A percentile compares a stretch with the other conserved stretches of the same genome.
phyloP scores from a whole-genome alignment of 2,329 filamentous ascomycete genomes.

The Bipolaris cookei region DNA sequence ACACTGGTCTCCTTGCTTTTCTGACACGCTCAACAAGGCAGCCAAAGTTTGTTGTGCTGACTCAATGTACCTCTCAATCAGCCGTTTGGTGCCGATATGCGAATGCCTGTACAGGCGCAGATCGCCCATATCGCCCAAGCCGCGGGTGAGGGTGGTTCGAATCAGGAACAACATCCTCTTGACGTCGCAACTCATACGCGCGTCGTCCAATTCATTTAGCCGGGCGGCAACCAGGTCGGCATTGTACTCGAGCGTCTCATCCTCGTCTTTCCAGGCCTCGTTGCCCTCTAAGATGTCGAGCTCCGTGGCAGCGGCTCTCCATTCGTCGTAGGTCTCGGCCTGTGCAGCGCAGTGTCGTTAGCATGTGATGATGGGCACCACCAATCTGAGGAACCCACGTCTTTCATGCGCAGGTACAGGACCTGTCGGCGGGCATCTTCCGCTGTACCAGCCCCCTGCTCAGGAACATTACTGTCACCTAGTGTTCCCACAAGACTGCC shows the following conservation, averaged over 20 bases:
- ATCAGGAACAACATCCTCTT: constrained; percentile 79
- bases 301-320: constrained; percentile 76
- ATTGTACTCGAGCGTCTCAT: constrained; percentile 73
- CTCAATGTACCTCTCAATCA: constrained; percentile 87
- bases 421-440: constrained; percentile 60
- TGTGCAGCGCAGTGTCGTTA: constrained; percentile 45
- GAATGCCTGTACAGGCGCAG: constrained; percentile 82
- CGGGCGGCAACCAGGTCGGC: constrained; percentile 70
- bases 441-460: constrained; percentile 10
- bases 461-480: constrained; percentile 25
- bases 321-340: constrained; percentile 73
- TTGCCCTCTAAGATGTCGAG: constrained; percentile 82
- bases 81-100: constrained; percentile 81
- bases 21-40: constrained; percentile 69
- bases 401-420: constrained; percentile 68
- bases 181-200: constrained; percentile 73
- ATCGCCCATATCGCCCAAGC: constrained; percentile 86
- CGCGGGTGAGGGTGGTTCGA: constrained; percentile 78
- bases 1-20: constrained; percentile 54
- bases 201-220: constrained; percentile 76
- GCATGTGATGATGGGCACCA: constrained; percentile 32
- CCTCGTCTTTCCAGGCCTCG: constrained; percentile 77
- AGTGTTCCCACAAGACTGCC: constrained; percentile 26
- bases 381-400: constrained; percentile 57
- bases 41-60: constrained; percentile 77